Conservation (phyloP, 2,329 filamentous ascomycete species). For the Aspergillus ochraceoroseus region DNA sequence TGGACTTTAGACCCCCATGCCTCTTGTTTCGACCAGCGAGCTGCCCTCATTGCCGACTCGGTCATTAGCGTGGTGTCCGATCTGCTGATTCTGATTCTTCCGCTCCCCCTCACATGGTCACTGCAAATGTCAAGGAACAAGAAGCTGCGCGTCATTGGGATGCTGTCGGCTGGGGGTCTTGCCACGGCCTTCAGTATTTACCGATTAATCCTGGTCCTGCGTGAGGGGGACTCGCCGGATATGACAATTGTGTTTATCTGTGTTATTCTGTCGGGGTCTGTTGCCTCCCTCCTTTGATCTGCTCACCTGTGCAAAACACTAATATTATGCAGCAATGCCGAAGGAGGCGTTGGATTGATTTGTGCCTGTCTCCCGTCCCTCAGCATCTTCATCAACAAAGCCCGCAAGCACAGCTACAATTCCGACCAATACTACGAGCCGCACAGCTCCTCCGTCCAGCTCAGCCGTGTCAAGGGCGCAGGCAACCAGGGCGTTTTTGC, state of each 20-base stretch:
- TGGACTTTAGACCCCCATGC: constrained; percentile 28
- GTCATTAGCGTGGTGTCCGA: constrained; percentile 40
- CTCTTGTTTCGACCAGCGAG: constrained; percentile 36
- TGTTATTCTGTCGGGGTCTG: constrained; percentile 40
- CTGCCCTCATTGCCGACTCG: constrained; percentile 38
- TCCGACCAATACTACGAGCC: constrained; percentile 29
- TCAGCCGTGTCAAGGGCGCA: constrained; percentile 24
- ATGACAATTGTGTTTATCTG: constrained; percentile 35
- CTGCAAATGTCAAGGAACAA: constrained; percentile 36
- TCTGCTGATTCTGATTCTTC: constrained; percentile 35
- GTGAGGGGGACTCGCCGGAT: constrained; percentile 29
- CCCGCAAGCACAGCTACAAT: constrained; percentile 26
- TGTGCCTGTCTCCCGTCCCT: constrained; percentile 37
- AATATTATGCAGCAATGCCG: constrained; percentile 29
- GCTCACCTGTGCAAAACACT: background rate
- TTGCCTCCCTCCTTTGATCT: background rate
- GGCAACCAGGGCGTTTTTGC: constrained; percentile 18
- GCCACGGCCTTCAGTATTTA: constrained; percentile 40
- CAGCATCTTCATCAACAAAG: constrained; percentile 29
- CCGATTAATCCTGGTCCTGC: constrained; percentile 35
- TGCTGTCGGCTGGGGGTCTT: constrained; percentile 38
- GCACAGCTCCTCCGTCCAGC: constrained; percentile 26
- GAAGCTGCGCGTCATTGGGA: constrained; percentile 37
- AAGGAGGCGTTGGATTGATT: constrained; percentile 37
- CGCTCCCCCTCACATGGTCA: constrained; percentile 38